These are phyloP conservation scores for Septoria linicola DNA, from an alignment of 2,329 filamentous ascomycete species.

Conservation along the genomic window DNA sequence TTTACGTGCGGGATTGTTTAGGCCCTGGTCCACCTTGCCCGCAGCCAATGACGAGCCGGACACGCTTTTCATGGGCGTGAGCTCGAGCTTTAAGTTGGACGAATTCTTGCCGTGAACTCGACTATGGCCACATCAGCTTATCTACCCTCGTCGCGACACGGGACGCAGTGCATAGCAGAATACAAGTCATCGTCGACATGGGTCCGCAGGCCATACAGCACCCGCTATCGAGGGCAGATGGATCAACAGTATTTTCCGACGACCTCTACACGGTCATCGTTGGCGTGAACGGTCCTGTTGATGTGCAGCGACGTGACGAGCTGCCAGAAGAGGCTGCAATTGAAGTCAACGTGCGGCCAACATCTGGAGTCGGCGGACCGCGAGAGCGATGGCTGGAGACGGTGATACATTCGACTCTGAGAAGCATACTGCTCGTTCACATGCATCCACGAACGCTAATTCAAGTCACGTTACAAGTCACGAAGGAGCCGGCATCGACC, in stretches of 20 bases:
- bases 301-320: conserved; percentile 84
- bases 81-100: conserved; percentile 6
- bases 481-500: conserved; percentile 51
- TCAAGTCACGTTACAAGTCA: conserved; percentile 76
- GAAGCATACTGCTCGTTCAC: conserved; percentile 71
- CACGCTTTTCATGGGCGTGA: no score
- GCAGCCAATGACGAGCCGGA: conserved; percentile 1
- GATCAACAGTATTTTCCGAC: conserved; percentile 74
- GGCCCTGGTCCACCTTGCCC: background rate
- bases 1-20: conserved; percentile 11
- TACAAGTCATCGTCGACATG: conserved; percentile 15
- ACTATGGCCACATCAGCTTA: no score
- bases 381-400: conserved; percentile 73
- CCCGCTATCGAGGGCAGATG: conserved; percentile 68
- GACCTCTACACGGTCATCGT: conserved; percentile 78
- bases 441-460: conserved; percentile 75
- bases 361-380: conserved; percentile 69
- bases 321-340: conserved; percentile 86
- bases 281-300: conserved; percentile 88
- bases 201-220: conserved; percentile 34
- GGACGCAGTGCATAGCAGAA: background rate
- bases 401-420: conserved; percentile 68
- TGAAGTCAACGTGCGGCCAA: conserved; percentile 86
- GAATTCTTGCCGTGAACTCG: no score
- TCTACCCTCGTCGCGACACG: no score